phyloP scores from a whole-genome alignment of 768 basidiomycete species.

The Naganishia kalamii region DNA sequence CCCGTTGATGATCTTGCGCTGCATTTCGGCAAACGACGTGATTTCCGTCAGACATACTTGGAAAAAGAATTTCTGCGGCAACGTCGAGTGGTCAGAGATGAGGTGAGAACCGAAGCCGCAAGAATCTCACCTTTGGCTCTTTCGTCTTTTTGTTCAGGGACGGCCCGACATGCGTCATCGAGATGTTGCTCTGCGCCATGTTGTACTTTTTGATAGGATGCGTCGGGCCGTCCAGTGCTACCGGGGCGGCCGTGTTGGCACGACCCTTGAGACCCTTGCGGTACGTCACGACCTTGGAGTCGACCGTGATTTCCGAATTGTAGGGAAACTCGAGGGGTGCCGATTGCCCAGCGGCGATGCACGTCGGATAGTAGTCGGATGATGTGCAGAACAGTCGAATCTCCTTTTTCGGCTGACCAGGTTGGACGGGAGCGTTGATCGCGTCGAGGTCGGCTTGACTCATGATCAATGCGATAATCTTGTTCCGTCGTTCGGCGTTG shows the following conservation, averaged over 20 bases:
- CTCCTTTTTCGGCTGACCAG: slow-evolving; percentile 14
- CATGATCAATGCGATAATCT: slow-evolving; percentile 28
- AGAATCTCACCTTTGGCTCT: slow-evolving; percentile 40
- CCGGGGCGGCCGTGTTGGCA: slow-evolving; percentile 41
- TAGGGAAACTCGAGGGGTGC: slow-evolving; percentile 42
- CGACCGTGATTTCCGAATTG: slow-evolving; percentile 37
- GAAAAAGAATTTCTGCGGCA: slow-evolving; percentile 60
- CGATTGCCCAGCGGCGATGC: slow-evolving; percentile 22
- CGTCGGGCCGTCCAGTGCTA: slow-evolving; percentile 31
- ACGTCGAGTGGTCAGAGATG: background rate
- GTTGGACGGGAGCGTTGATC: background rate
- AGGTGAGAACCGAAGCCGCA: slow-evolving; percentile 5
- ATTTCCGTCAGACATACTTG: slow-evolving; percentile 76
- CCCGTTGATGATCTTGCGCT: slow-evolving; percentile 63
- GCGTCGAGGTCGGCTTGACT: slow-evolving; percentile 31
- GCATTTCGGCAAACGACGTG: slow-evolving; percentile 63
- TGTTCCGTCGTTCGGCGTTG: slow-evolving; percentile 29
- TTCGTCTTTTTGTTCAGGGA: slow-evolving; percentile 45
- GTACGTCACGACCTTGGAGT: slow-evolving; percentile 31
- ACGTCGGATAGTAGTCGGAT: slow-evolving; percentile 37
- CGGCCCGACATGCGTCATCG: slow-evolving; percentile 39
- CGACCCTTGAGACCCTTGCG: slow-evolving; percentile 43
- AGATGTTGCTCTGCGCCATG: slow-evolving; percentile 25
- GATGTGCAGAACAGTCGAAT: slow-evolving; percentile 45
- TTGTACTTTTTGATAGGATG: slow-evolving; percentile 9